These are phyloP conservation scores for Fonsecaea nubica DNA, from an alignment of 2,329 filamentous ascomycete species.

Conservation along the genomic window DNA sequence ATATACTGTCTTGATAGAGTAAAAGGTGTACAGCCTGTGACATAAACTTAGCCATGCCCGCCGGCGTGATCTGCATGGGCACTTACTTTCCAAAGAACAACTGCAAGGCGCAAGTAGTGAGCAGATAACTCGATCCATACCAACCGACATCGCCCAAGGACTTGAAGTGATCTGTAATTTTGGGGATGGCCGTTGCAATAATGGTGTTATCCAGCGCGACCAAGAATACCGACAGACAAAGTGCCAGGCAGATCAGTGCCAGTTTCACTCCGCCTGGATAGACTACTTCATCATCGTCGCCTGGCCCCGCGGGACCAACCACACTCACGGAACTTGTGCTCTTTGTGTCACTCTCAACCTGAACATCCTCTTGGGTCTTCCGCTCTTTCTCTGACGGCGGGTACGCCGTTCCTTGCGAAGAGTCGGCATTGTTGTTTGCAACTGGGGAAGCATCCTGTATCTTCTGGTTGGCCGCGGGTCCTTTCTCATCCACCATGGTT, in stretches of 20 bases:
- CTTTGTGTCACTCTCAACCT: slow-evolving; percentile 23
- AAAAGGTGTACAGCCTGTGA: slow-evolving; percentile 55
- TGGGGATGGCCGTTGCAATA: slow-evolving; percentile 41
- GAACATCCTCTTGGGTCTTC: slow-evolving; percentile 13
- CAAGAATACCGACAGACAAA: slow-evolving; percentile 50
- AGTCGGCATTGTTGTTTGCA: not conserved
- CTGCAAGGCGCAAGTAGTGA: slow-evolving; percentile 40
- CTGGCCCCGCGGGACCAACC: slow-evolving; percentile 34
- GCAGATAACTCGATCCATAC: slow-evolving; percentile 41
- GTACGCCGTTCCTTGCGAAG: not conserved
- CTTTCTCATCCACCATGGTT: slow-evolving; percentile 14
- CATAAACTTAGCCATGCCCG: not conserved
- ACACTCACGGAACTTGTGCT: slow-evolving; percentile 15
- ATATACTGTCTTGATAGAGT: slow-evolving; percentile 53
- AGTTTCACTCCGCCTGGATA: slow-evolving; percentile 47
- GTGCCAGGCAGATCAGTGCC: slow-evolving; percentile 45
- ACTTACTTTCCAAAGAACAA: slow-evolving; percentile 41
- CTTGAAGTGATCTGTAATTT: slow-evolving; percentile 41
- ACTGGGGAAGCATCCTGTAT: slow-evolving; percentile 2
- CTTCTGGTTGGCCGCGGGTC: not conserved
- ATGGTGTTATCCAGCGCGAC: slow-evolving; percentile 50
- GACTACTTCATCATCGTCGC: slow-evolving; percentile 48
- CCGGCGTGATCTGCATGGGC: not conserved
- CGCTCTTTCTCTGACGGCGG: not conserved
- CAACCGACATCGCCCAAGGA: slow-evolving; percentile 40